A percentile compares a stretch with the other conserved stretches of the same genome.
Conservation (phyloP, 257 asterid genomes). For the Jasminum sambac region DNA sequence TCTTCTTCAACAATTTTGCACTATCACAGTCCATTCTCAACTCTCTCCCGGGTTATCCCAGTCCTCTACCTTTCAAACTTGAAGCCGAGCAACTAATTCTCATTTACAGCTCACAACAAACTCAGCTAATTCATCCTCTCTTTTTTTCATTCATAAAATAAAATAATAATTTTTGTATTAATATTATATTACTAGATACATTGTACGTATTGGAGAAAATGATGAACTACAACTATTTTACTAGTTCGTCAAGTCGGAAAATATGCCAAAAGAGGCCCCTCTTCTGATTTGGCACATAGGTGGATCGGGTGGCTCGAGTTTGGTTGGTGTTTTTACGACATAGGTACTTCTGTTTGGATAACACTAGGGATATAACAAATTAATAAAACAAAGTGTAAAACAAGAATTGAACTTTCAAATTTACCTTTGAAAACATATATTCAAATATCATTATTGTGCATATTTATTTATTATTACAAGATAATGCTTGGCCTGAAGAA, state of each 20-base stretch:
- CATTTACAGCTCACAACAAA: neutral
- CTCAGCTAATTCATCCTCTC: neutral
- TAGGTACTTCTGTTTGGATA: conserved; percentile 25
- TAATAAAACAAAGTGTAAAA: too few relatives aligned
- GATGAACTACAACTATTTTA: conserved; percentile 33
- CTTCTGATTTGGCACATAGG: conserved; percentile 39
- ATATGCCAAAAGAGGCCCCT: conserved; percentile 30
- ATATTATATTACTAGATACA: conserved; percentile 21
- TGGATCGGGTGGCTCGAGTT: conserved; percentile 47
- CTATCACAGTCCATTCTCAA: neutral
- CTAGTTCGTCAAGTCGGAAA: conserved; percentile 35
- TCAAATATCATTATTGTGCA: too few relatives aligned
- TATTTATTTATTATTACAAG: too few relatives aligned
- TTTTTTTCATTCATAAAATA: too few relatives aligned
- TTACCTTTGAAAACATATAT: too few relatives aligned
- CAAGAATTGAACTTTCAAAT: too few relatives aligned
- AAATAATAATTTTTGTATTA: neutral
- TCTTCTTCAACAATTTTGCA: neutral
- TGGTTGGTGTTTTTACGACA: conserved; percentile 26
- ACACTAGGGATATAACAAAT: too few relatives aligned
- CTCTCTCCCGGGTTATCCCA: conserved; percentile 7
- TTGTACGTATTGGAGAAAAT: conserved; percentile 27
- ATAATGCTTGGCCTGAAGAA: too few relatives aligned
- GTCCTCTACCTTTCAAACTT: conserved; percentile 16
- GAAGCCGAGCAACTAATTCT: conserved; percentile 29